Evolutionary conservation across 108 stramenopile genomes (phyloP).

Genomic region (Cyclostephanos invisitatus): DNA sequence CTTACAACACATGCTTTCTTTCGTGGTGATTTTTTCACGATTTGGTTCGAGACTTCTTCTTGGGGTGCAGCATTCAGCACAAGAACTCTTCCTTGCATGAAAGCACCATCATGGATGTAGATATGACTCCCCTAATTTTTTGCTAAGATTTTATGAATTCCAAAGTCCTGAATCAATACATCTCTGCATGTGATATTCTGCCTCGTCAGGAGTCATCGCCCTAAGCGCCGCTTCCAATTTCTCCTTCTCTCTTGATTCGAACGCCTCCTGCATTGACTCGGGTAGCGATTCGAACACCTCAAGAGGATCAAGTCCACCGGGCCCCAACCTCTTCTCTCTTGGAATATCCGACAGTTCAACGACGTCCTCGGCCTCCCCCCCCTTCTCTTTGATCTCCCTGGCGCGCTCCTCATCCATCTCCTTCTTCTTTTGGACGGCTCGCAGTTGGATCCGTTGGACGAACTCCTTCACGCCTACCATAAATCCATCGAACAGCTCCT

Average conservation of each 20-base stretch:
- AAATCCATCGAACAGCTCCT: conserved; percentile 78
- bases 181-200: conserved; percentile 94
- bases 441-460: conserved; percentile 80
- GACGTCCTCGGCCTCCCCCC: conserved; percentile 62
- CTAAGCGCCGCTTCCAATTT: conserved; percentile 76
- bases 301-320: conserved; percentile 96
- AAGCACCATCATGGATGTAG: background rate
- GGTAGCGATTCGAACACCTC: conserved; percentile 94
- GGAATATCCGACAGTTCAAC: conserved; percentile 74
- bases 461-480: conserved; percentile 83
- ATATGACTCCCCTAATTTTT: background rate
- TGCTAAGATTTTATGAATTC: conserved; percentile 51
- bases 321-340: conserved; percentile 86
- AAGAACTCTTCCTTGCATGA: background rate
- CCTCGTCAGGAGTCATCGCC: conserved; percentile 82
- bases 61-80: background rate
- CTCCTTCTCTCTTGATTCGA: conserved; percentile 87
- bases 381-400: conserved; percentile 40
- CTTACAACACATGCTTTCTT: too few species aligned
- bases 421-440: conserved; percentile 90
- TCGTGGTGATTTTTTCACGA: too few species aligned
- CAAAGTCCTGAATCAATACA: conserved; percentile 94
- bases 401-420: conserved; percentile 88
- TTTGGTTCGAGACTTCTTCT: too few species aligned
- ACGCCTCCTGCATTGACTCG: conserved; percentile 88